Evolutionary conservation across 2,329 filamentous ascomycete species (phyloP), one percentile per base, ranked within the genome.

Genomic region (Corniculantispora saksenae): DNA sequence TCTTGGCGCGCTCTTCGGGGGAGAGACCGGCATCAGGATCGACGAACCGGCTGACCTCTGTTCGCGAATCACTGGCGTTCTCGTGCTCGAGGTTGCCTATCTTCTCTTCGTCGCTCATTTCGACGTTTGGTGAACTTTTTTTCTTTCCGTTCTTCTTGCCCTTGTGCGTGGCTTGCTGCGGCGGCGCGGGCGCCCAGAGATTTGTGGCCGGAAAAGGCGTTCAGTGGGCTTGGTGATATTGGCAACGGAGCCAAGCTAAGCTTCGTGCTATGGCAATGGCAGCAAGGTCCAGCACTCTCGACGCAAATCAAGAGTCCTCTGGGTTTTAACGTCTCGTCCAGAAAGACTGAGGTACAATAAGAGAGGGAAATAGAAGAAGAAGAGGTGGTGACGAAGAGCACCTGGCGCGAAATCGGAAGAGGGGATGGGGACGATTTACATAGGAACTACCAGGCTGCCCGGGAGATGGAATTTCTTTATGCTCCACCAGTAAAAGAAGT

Each of bases 21-120:
- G 82, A 88, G 69, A 91, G 76, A 9, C 87, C 86, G 56, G 84
- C 88, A 76, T 93, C 90, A 8, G 78, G 79, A 61, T 81, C 77
- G 29, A 68, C 68, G 27, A 72, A 64, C 15, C 70, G 67, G 27
- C 73, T 72, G 40, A 71, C 38, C 58, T 77, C 73, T 7, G 70
- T 73, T 15, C 71, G 70, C 21, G 70, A 73, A 55, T 70, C 56
- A 25, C n/a, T 72, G n/a, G 75, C 72, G 53, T 70, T 68, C 9
- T 65, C 57, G 29, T 70, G 68, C 9, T 65, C 57, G 29, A 69
- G 70, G 58, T 69, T 72, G 38, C 47, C 62, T 13, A 53, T 25
- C 50, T 76, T 75, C 59, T 77, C 77, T 21, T 70, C 61, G 67
- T 77, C 75, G 67, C 71, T 75, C 76, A 77, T 78, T 65, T 45